A percentile compares a stretch with the other conserved stretches of the same genome.
Evolutionary conservation across 2,329 filamentous ascomycete species (phyloP).

Genomic region (Malbranchea zuffiana): DNA sequence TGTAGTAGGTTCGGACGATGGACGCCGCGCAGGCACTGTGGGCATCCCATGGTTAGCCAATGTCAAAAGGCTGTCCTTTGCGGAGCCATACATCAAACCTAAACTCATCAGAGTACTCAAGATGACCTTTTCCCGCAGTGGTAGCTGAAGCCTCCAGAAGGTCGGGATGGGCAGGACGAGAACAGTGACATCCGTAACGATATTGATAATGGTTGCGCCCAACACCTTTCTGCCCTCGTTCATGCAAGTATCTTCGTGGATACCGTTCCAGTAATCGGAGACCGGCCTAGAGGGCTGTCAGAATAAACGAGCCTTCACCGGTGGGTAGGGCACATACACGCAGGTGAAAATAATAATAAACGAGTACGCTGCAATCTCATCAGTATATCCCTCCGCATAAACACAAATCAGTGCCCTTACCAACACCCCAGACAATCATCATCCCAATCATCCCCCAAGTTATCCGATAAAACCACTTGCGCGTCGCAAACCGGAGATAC

Average conservation of each 20-base stretch:
- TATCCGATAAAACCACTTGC: conserved; percentile 7
- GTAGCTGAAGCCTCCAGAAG: conserved; percentile 13
- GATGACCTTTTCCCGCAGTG: conserved; percentile 11
- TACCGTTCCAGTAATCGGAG: conserved; percentile 10
- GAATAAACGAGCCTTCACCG: neutral
- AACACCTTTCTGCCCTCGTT: conserved; percentile 10
- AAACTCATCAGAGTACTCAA: conserved; percentile 15
- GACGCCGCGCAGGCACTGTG: conserved; percentile 14
- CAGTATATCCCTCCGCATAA: neutral
- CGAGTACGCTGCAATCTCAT: conserved; percentile 10
- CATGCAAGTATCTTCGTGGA: conserved; percentile 7
- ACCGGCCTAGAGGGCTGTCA: conserved; percentile 9
- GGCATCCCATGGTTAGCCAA: neutral
- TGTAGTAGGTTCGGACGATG: conserved; percentile 12
- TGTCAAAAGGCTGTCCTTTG: neutral
- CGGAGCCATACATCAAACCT: conserved; percentile 13
- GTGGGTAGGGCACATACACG: conserved; percentile 9
- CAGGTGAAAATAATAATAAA: conserved; percentile 13
- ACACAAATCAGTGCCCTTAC: conserved; percentile 3
- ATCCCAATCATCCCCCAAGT: conserved; percentile 12
- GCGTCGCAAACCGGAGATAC: conserved; percentile 13
- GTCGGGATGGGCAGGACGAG: conserved; percentile 15
- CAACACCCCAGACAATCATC: conserved; percentile 12
- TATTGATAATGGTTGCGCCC: conserved; percentile 10
- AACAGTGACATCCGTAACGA: conserved; percentile 15